These are phyloP conservation scores for Chaetomium fimeti DNA, from an alignment of 495 filamentous ascomycete genomes.

Conservation along the genomic window DNA sequence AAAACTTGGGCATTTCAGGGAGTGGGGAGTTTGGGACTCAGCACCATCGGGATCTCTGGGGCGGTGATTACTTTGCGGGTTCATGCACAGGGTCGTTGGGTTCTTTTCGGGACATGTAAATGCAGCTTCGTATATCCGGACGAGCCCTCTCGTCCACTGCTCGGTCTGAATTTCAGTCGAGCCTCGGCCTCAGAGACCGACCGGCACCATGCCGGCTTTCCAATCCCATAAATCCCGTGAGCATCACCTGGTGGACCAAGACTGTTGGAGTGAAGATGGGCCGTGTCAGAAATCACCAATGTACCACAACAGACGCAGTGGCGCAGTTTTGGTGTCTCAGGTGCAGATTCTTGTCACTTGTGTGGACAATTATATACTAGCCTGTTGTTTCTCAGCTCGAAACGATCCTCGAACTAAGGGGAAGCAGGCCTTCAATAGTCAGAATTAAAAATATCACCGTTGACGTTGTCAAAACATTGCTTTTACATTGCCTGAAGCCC, in stretches of 20 bases:
- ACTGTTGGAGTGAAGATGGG: not conserved
- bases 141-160: constrained; percentile 40
- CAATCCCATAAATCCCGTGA: constrained; percentile 27
- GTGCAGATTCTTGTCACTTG: too few species aligned
- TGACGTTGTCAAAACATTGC: not conserved
- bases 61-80: constrained; percentile 17
- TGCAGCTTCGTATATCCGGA: constrained; percentile 30
- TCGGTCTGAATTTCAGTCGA: constrained; percentile 49
- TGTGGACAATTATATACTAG: too few species aligned
- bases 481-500: not conserved
- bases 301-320: too few species aligned
- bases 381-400: too few species aligned
- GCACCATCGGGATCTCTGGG: constrained; percentile 27
- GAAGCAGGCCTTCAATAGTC: not conserved
- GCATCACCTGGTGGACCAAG: not conserved
- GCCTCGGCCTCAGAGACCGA: constrained; percentile 64
- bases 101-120: constrained; percentile 30
- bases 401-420: too few species aligned
- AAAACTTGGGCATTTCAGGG: constrained; percentile 34
- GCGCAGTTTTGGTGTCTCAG: too few species aligned
- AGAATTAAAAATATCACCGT: too few species aligned
- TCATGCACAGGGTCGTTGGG: constrained; percentile 30
- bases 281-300: too few species aligned
- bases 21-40: constrained; percentile 27
- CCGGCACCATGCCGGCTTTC: constrained; percentile 60